phyloP scores from a whole-genome alignment of 2,329 filamentous ascomycete species.

The Metarhizium guizhouense region DNA sequence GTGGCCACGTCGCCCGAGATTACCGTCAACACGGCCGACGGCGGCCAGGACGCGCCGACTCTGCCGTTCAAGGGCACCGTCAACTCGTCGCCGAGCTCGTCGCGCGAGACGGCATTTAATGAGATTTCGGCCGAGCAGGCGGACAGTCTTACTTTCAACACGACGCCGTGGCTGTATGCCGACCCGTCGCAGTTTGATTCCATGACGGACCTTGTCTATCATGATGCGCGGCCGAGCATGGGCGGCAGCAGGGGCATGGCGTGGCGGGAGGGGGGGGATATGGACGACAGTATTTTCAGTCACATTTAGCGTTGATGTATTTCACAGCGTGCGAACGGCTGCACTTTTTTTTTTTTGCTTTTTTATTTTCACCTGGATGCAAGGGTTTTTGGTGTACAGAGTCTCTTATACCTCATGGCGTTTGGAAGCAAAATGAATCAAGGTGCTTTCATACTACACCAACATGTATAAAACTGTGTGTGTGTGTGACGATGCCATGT shows the following conservation, averaged over 20 bases:
- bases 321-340: neutral
- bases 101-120: conserved; percentile 16
- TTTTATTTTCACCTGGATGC: too few relatives aligned
- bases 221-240: conserved; percentile 18
- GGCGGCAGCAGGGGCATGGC: conserved; percentile 18
- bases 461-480: too few relatives aligned
- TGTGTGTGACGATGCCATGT: too few relatives aligned
- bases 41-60: conserved; percentile 39
- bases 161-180: conserved; percentile 34
- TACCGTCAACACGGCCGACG: conserved; percentile 40
- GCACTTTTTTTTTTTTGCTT: too few relatives aligned
- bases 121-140: conserved; percentile 22
- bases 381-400: too few relatives aligned
- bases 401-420: too few relatives aligned
- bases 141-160: conserved; percentile 30
- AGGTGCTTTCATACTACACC: too few relatives aligned
- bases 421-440: too few relatives aligned
- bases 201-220: conserved; percentile 26
- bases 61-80: conserved; percentile 23
- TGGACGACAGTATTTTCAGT: conserved; percentile 30
- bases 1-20: conserved; percentile 43
- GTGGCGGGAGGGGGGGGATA: conserved; percentile 32
- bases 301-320: conserved; percentile 18
- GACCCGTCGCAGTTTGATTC: conserved; percentile 30
- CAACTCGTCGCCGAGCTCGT: conserved; percentile 14